These are phyloP conservation scores for Paraconiothyrium brasiliense DNA, from an alignment of 2,329 filamentous ascomycete genomes.

Conservation along the genomic window DNA sequence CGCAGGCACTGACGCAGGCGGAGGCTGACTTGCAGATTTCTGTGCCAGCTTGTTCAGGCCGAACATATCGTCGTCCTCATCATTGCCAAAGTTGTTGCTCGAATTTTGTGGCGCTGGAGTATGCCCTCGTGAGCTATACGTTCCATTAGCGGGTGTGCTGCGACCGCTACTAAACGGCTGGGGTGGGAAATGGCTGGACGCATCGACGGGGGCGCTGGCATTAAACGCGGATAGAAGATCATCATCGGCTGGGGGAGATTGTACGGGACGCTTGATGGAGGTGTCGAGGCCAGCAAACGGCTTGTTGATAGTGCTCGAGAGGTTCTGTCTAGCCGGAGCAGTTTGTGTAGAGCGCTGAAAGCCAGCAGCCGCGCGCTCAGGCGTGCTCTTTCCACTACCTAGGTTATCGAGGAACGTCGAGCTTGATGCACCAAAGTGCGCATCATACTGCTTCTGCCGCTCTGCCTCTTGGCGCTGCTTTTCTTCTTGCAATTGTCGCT, in stretches of 20 bases:
- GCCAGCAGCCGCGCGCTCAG: slow-evolving; percentile 51
- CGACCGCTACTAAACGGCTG: slow-evolving; percentile 50
- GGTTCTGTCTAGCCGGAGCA: slow-evolving; percentile 34
- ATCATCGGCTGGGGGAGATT: slow-evolving; percentile 58
- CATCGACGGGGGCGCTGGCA: slow-evolving; percentile 66
- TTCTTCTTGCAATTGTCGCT: slow-evolving; percentile 78
- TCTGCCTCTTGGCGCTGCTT: slow-evolving; percentile 81
- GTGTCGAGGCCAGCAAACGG: slow-evolving; percentile 49
- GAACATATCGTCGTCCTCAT: slow-evolving; percentile 86
- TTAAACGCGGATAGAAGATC: slow-evolving; percentile 71
- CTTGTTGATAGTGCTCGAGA: slow-evolving; percentile 50
- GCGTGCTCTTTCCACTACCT: slow-evolving; percentile 63
- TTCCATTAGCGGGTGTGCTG: slow-evolving; percentile 49
- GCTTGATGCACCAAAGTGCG: slow-evolving; percentile 75
- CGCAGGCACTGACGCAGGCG: slow-evolving; percentile 26
- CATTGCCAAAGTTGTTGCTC: slow-evolving; percentile 57
- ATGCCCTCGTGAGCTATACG: slow-evolving; percentile 37
- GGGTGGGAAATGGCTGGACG: slow-evolving; percentile 67
- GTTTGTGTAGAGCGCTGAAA: slow-evolving; percentile 34
- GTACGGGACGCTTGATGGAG: slow-evolving; percentile 37
- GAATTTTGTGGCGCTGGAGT: slow-evolving; percentile 38
- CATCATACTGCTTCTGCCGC: slow-evolving; percentile 74
- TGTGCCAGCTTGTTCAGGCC: slow-evolving; percentile 73
- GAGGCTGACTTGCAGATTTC: slow-evolving; percentile 40
- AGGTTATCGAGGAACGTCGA: slow-evolving; percentile 79